These are phyloP conservation scores for Periconia sp. DNA, from an alignment of 2,329 filamentous ascomycete species.

Conservation along the genomic window DNA sequence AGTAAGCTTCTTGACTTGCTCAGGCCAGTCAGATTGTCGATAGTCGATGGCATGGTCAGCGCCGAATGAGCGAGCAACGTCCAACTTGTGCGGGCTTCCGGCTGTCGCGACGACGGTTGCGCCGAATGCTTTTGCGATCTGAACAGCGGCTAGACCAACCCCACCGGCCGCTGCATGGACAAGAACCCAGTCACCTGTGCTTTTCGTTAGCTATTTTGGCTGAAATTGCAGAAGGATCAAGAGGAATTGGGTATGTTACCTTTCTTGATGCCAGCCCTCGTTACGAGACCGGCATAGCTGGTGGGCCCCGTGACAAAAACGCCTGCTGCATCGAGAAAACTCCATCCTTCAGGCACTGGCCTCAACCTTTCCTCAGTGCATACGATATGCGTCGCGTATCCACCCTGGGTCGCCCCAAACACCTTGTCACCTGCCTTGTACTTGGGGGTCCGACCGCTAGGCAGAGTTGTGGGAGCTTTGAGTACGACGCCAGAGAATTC, in stretches of 20 bases:
- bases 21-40: constrained; percentile 65
- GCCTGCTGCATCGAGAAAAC: constrained; percentile 82
- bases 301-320: constrained; percentile 93
- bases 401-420: constrained; percentile 86
- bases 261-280: constrained; percentile 74
- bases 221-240: not conserved
- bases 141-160: constrained; percentile 88
- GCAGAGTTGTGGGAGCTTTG: constrained; percentile 62
- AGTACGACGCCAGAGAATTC: constrained; percentile 86
- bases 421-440: constrained; percentile 82
- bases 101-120: constrained; percentile 94
- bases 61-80: constrained; percentile 79
- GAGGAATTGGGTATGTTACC: constrained; percentile 35
- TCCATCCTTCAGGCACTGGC: constrained; percentile 81
- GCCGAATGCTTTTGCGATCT: constrained; percentile 90
- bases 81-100: constrained; percentile 77
- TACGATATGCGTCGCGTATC: constrained; percentile 78
- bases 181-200: constrained; percentile 78
- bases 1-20: constrained; percentile 77
- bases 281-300: constrained; percentile 81
- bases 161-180: constrained; percentile 93
- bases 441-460: constrained; percentile 55
- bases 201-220: not conserved
- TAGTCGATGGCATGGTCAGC: constrained; percentile 88
- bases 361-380: constrained; percentile 71